Evolutionary conservation across 345 rosid genomes (phyloP).

Genomic region (thale cress (Arabidopsis thaliana)): DNA sequence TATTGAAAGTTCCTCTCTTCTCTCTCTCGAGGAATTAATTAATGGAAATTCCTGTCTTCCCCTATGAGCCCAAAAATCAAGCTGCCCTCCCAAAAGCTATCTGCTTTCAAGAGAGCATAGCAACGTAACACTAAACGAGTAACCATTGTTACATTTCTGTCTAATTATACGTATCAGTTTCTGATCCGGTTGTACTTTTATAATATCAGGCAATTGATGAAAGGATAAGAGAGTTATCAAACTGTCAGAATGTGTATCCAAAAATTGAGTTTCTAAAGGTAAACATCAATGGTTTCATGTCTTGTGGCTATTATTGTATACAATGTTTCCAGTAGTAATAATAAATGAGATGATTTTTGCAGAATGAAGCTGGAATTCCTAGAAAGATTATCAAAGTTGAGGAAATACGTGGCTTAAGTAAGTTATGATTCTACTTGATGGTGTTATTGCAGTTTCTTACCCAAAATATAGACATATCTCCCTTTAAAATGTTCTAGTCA

Average conservation of each 20-base stretch:
- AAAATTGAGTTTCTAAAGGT: constrained; percentile 91
- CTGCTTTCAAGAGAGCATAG: background rate
- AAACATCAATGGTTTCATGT: constrained; percentile 13
- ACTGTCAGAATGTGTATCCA: constrained; percentile 78
- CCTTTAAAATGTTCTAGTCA: background rate
- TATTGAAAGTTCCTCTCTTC: background rate
- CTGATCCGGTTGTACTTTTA: constrained; percentile 21
- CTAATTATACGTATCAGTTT: constrained; percentile 10
- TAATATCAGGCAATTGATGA: constrained; percentile 86
- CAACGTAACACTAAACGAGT: constrained; percentile 13
- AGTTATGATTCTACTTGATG: constrained; percentile 46
- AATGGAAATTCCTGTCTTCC: background rate
- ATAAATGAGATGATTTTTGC: constrained; percentile 32
- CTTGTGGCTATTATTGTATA: constrained; percentile 20
- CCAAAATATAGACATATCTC: background rate
- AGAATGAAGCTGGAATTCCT: constrained; percentile 93
- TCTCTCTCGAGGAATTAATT: background rate
- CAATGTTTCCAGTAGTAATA: constrained; percentile 12
- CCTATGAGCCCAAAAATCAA: background rate
- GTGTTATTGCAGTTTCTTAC: constrained; percentile 15
- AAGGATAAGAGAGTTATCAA: constrained; percentile 92
- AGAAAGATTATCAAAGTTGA: constrained; percentile 73
- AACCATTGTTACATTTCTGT: background rate
- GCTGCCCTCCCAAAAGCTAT: background rate
- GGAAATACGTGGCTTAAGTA: constrained; percentile 94